Percentiles rank a stretch among this genome's conserved stretches.
Conservation (phyloP, 2,329 filamentous ascomycete species). For the Apiospora koreana region DNA sequence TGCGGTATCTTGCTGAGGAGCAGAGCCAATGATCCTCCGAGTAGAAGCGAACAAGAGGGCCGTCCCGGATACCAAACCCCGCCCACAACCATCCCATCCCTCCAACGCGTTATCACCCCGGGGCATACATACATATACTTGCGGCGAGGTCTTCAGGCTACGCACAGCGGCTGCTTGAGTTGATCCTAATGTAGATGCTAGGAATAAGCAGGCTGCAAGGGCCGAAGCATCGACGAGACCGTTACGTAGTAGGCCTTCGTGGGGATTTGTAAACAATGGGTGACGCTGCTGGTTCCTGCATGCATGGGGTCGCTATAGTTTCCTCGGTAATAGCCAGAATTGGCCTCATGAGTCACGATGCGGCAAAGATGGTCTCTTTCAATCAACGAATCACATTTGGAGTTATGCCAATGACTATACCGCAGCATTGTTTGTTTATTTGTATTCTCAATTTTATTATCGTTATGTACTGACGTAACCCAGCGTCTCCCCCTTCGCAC, state of each 20-base stretch:
- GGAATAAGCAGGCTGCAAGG: neutral
- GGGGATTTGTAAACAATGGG: neutral
- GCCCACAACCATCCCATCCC: neutral
- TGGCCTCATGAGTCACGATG: neutral
- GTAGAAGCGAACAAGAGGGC: slow-evolving; percentile 23
- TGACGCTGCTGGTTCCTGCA: neutral
- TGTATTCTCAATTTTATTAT: neutral
- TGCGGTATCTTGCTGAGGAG: slow-evolving; percentile 16
- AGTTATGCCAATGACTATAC: neutral
- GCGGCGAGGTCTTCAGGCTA: neutral
- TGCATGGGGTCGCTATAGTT: neutral
- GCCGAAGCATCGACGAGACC: neutral
- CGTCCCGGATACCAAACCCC: neutral
- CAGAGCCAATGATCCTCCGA: slow-evolving; percentile 23
- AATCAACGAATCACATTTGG: neutral
- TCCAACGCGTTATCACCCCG: neutral
- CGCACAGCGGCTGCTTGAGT: neutral
- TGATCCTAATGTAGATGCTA: neutral
- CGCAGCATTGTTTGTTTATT: neutral
- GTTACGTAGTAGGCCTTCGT: neutral
- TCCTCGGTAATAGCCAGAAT: neutral
- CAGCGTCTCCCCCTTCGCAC: neutral
- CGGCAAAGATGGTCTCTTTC: neutral
- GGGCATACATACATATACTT: neutral
- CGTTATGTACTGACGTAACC: neutral